Base-by-base conservation (phyloP, 257 asterid genomes). In the Paulownia fortunei region DNA sequence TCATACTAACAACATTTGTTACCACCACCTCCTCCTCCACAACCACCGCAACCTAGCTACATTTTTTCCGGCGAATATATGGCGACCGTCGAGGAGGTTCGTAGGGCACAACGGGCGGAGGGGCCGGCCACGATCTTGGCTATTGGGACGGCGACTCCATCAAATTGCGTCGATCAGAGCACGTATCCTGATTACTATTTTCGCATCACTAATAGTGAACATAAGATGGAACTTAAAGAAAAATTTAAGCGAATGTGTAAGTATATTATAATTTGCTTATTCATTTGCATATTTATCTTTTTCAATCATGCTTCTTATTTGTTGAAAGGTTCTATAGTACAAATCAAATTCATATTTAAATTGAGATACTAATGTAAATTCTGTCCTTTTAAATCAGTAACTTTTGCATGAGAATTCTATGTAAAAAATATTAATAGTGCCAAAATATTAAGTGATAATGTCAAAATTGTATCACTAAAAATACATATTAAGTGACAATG, bases 241-340 rank as follows among this genome's bases (percentile, higher is more conserved):
- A 92, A 91, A 55, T 92, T 92, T 46, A 79, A 77, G 84, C 97
- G 97, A 87, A 91, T 91, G 88, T 92, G 97, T 92, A 88, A 77
- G 97, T n/a, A 19, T 21, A 11, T 18, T 30, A 16, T 10, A 67
- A 2, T 3, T 7, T 7, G 10, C 10, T 10, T 79, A 0, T 12
- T 8, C 39, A 26, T 61, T 13, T 61, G 18, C 9, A 27, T 1
- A 27, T n/a, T 11, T 15, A 7, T 9, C 12, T 4, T 27, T 13
- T 13, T 7, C 34, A 10, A 0, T 8, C 21, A 3, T 6, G 19
- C 1, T 0, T 39, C 49, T 4, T 0, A 0, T 18, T 0, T 5
- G 49, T n/a, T n/a, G n/a, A n/a, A n/a, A n/a, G n/a, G n/a, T n/a
- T n/a, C n/a, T n/a, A n/a, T n/a, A n/a, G n/a, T n/a, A n/a, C n/a